These are phyloP conservation scores for Kentomonas sorsogonicus DNA, from an alignment of 208 protist genomes.

Conservation along the genomic window DNA sequence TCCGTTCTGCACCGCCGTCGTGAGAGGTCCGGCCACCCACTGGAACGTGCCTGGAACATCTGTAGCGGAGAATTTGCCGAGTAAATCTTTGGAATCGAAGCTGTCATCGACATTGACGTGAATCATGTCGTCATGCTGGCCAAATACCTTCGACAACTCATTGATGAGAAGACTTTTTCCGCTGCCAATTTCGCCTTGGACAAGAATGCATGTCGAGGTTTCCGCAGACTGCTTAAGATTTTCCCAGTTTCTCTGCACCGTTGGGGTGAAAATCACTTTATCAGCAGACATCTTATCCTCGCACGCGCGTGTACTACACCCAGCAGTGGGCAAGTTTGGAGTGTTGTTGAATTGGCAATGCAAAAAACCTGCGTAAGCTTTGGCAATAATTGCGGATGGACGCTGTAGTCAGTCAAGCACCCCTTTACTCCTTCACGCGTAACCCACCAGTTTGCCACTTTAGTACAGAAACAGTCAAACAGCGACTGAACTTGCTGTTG, in stretches of 20 bases:
- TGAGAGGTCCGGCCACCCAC: constrained; percentile 97
- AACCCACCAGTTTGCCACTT: too few species aligned
- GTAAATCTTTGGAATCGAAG: constrained; percentile 97
- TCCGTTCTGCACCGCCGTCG: constrained; percentile 93
- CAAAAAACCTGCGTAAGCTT: too few species aligned
- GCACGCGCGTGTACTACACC: too few species aligned
- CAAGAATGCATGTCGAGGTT: constrained; percentile 65
- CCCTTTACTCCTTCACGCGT: too few species aligned
- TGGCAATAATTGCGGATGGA: too few species aligned
- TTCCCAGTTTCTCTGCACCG: constrained; percentile 54
- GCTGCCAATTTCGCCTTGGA: constrained; percentile 83
- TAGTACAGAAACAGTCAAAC: too few species aligned
- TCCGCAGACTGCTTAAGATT: constrained; percentile 56
- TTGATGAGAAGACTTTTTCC: constrained; percentile 76
- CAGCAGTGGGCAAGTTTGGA: too few species aligned
- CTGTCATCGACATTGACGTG: constrained; percentile 95
- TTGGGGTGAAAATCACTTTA: constrained; percentile 28
- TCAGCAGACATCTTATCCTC: too few species aligned
- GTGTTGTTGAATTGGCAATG: too few species aligned
- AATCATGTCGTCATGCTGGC: constrained; percentile 68
- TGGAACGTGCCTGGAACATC: constrained; percentile 97
- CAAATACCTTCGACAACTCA: constrained; percentile 48
- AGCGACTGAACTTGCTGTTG: too few species aligned
- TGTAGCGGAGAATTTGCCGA: constrained; percentile 98
- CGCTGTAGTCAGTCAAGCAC: too few species aligned